These are phyloP conservation scores for Pseudopyrenochaeta lycopersici DNA, from an alignment of 2,329 filamentous ascomycete genomes.

Conservation along the genomic window DNA sequence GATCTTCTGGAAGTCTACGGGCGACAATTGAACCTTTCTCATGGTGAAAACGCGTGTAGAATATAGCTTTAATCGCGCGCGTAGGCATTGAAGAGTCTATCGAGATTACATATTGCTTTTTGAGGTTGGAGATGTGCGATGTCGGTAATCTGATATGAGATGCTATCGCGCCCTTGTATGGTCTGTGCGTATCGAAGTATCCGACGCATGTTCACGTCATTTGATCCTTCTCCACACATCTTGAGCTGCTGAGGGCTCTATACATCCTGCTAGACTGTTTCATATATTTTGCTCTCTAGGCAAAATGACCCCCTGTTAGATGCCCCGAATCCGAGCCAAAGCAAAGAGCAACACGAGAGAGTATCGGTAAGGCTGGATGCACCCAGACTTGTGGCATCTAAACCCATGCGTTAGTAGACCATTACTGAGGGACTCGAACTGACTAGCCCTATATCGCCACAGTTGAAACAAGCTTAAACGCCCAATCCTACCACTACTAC, in stretches of 20 bases:
- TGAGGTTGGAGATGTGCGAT: slow-evolving; percentile 7
- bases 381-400: slow-evolving; percentile 35
- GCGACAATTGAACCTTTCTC: slow-evolving; percentile 50
- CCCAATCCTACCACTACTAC: slow-evolving; percentile 11
- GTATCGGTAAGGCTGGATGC: slow-evolving; percentile 28
- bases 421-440: neutral
- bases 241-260: too few relatives aligned
- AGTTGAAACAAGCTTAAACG: slow-evolving; percentile 40
- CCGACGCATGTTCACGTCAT: too few relatives aligned
- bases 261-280: too few relatives aligned
- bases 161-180: too few relatives aligned
- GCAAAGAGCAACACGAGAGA: too few relatives aligned
- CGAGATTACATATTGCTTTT: slow-evolving; percentile 28
- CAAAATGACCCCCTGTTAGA: too few relatives aligned
- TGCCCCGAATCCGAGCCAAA: too few relatives aligned
- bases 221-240: too few relatives aligned
- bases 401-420: slow-evolving; percentile 1
- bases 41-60: slow-evolving; percentile 73
- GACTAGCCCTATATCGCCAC: slow-evolving; percentile 33
- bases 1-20: neutral
- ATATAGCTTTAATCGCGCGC: slow-evolving; percentile 67
- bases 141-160: too few relatives aligned
- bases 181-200: too few relatives aligned
- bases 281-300: too few relatives aligned
- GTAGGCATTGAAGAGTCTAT: slow-evolving; percentile 40